These are phyloP conservation scores for Lentinula detonsa DNA, from an alignment of 768 basidiomycete species.

Conservation along the genomic window DNA sequence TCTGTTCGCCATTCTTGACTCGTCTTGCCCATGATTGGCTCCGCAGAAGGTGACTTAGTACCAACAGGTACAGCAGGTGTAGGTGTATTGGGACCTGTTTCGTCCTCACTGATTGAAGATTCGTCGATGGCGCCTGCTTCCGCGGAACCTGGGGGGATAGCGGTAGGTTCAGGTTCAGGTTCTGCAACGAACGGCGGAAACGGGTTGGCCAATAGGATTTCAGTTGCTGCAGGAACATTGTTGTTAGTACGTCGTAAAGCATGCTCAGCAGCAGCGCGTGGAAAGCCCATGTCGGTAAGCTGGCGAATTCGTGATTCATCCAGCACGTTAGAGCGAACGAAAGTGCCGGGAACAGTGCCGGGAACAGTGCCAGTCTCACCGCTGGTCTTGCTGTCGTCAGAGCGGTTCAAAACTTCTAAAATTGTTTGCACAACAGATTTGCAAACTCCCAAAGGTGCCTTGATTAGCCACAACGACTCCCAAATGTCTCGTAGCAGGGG, in stretches of 20 bases:
- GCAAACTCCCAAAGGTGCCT: conserved; percentile 68
- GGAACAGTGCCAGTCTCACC: conserved; percentile 18
- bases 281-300: conserved; percentile 96
- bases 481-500: conserved; percentile 69
- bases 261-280: conserved; percentile 77
- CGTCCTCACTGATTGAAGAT: conserved; percentile 15
- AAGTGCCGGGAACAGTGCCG: conserved; percentile 18
- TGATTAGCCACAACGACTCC: conserved; percentile 78
- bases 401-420: conserved; percentile 73
- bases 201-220: conserved; percentile 78
- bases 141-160: conserved; percentile 20
- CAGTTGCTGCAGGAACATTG: conserved; percentile 84
- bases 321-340: conserved; percentile 23
- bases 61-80: conserved; percentile 7
- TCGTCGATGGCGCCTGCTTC: conserved; percentile 16
- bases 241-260: conserved; percentile 84
- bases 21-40: conserved; percentile 30
- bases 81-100: conserved; percentile 4
- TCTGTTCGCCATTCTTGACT: conserved; percentile 61
- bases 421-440: conserved; percentile 72
- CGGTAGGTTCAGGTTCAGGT: conserved; percentile 37
- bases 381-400: conserved; percentile 61
- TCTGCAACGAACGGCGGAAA: conserved; percentile 65
- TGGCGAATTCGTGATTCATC: conserved; percentile 79
- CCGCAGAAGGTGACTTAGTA: conserved; percentile 1